Conservation (phyloP, 1,284 basidiomycete genomes). For the Volvariella volvacea region DNA sequence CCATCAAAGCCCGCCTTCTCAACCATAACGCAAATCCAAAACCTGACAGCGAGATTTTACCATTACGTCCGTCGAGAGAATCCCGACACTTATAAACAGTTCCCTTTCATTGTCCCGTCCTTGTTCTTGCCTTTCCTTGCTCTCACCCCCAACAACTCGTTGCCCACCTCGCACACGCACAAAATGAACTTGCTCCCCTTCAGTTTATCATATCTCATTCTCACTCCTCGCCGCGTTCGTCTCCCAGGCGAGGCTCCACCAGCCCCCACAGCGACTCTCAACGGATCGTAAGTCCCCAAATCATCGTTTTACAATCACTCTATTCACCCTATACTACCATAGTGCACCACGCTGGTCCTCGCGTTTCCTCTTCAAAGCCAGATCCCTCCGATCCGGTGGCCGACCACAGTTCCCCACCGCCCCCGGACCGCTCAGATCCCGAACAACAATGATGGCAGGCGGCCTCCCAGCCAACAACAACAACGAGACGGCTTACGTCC, state of each 20-base stretch:
- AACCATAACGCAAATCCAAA: too few relatives aligned
- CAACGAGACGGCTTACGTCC: too few relatives aligned
- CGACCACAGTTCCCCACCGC: conserved; percentile 6
- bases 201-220: conserved; percentile 33
- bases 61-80: too few relatives aligned
- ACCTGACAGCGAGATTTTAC: too few relatives aligned
- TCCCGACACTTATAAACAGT: too few relatives aligned
- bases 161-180: not conserved
- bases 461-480: too few relatives aligned
- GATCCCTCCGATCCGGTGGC: conserved; percentile 16
- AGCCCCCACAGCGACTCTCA: conserved; percentile 14
- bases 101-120: not conserved
- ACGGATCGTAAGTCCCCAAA: conserved; percentile 12
- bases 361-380: conserved; percentile 16
- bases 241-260: conserved; percentile 26
- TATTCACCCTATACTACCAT: too few relatives aligned
- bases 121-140: not conserved
- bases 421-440: too few relatives aligned
- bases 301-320: not conserved
- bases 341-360: conserved; percentile 16
- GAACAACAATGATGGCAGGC: too few relatives aligned
- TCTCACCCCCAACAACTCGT: not conserved
- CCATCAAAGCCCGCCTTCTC: too few relatives aligned
- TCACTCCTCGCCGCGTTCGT: conserved; percentile 34
- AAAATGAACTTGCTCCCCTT: conserved; percentile 21